Conservation (phyloP, 1,284 basidiomycete genomes). For the Exsudoporus floridanus region DNA sequence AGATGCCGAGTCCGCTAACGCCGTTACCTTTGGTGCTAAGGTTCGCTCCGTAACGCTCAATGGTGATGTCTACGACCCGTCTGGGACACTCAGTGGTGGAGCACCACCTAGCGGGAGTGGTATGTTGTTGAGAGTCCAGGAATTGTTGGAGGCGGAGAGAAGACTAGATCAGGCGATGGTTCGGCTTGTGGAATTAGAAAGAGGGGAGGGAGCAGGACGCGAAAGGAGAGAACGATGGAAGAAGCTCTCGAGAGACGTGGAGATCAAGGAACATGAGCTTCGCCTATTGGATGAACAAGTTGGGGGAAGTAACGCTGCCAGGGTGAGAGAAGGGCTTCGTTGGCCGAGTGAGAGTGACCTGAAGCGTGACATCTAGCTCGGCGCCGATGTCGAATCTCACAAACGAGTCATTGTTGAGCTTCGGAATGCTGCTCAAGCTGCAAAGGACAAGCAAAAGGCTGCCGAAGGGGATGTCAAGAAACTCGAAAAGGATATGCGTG, state of each 20-base stretch:
- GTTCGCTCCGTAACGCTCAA: slow-evolving; percentile 89
- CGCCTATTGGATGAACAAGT: slow-evolving; percentile 83
- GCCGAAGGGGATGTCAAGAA: slow-evolving; percentile 81
- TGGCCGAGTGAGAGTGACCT: background rate
- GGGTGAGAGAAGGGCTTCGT: slow-evolving; percentile 49
- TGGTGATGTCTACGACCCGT: slow-evolving; percentile 96
- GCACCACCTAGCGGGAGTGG: slow-evolving; percentile 79
- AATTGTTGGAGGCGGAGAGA: slow-evolving; percentile 62
- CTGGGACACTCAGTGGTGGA: slow-evolving; percentile 92
- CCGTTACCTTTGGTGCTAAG: slow-evolving; percentile 78
- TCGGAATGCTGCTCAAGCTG: slow-evolving; percentile 60
- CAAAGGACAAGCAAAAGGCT: slow-evolving; percentile 75
- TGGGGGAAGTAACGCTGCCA: slow-evolving; percentile 84
- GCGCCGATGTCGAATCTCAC: slow-evolving; percentile 75
- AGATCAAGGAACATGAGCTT: slow-evolving; percentile 89
- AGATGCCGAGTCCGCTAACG: slow-evolving; percentile 86
- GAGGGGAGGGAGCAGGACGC: slow-evolving; percentile 54
- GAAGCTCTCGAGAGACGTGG: slow-evolving; percentile 67
- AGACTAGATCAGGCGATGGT: slow-evolving; percentile 55
- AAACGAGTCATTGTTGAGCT: slow-evolving; percentile 70
- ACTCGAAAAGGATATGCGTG: slow-evolving; percentile 94
- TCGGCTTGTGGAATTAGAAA: slow-evolving; percentile 57
- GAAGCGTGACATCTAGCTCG: slow-evolving; percentile 52
- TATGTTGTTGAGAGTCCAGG: slow-evolving; percentile 83
- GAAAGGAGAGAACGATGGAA: slow-evolving; percentile 71